These are phyloP conservation scores for Achaetomiella virescens DNA, from an alignment of 495 filamentous ascomycete species.

Conservation along the genomic window DNA sequence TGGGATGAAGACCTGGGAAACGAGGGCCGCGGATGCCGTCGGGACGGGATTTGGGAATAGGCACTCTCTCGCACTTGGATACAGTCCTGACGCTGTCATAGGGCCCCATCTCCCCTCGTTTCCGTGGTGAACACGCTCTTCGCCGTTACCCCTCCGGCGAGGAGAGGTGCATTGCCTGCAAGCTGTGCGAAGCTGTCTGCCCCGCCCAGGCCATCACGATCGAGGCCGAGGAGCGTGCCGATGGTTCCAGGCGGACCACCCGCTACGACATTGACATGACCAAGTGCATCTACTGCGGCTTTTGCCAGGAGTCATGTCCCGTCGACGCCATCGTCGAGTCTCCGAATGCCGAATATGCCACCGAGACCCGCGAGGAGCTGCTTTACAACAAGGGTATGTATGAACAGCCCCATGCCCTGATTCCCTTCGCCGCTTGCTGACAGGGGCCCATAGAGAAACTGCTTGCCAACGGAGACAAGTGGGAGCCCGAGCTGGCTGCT, in stretches of 20 bases:
- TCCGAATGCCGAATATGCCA: conserved; percentile 96
- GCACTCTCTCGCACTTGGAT: background rate
- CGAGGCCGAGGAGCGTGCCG: conserved; percentile 94
- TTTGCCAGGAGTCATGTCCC: conserved; percentile 98
- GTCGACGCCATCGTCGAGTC: conserved; percentile 97
- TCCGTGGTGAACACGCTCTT: conserved; percentile 94
- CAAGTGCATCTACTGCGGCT: conserved; percentile 99
- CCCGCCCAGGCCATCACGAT: conserved; percentile 96
- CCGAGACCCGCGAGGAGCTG: conserved; percentile 93
- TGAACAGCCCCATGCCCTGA: no score
- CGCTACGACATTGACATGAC: conserved; percentile 99
- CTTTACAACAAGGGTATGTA: conserved; percentile 90
- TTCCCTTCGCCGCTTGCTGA: conserved; percentile 7
- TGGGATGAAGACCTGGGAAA: background rate
- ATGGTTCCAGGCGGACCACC: conserved; percentile 89
- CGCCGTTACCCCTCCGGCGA: conserved; percentile 94
- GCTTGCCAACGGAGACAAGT: conserved; percentile 87
- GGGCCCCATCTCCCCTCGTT: conserved; percentile 94
- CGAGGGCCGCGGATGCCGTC: background rate
- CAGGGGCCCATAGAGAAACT: conserved; percentile 52
- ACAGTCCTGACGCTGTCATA: conserved; percentile 17
- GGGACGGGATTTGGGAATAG: background rate
- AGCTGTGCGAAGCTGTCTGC: conserved; percentile 96
- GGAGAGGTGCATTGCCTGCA: conserved; percentile 98
- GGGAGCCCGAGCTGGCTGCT: conserved; percentile 95